These are phyloP conservation scores for Asterochloris sp. DNA, from an alignment of 139 green algal species.

Conservation along the genomic window DNA sequence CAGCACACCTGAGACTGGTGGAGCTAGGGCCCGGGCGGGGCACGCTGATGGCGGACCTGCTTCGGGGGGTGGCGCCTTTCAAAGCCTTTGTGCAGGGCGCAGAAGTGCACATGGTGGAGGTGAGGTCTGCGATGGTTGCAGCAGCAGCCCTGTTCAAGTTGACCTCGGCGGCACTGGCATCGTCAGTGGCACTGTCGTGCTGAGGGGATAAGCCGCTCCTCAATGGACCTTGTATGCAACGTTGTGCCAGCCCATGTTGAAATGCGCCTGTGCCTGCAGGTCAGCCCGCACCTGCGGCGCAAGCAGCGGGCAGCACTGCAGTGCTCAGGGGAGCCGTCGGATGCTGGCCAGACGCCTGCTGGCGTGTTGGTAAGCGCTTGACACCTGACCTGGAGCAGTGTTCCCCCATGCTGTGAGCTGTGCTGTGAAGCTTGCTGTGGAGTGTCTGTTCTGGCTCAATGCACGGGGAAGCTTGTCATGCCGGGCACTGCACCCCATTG, in stretches of 20 bases:
- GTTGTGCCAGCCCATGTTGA: neutral
- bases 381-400: too few species aligned
- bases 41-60: conserved; percentile 95
- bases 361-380: too few species aligned
- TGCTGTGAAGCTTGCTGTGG: too few species aligned
- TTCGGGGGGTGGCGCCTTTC: conserved; percentile 63
- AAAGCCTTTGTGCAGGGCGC: conserved; percentile 36
- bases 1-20: conserved; percentile 72
- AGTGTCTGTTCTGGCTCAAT: too few species aligned
- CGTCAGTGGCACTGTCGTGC: neutral
- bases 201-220: neutral
- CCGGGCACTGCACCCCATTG: too few species aligned
- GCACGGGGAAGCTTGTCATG: too few species aligned
- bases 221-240: too few species aligned
- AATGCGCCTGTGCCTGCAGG: neutral
- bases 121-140: conserved; percentile 21
- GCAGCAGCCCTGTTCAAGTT: neutral
- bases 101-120: conserved; percentile 83
- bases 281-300: too few species aligned
- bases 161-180: neutral
- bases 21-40: conserved; percentile 93
- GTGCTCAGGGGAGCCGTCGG: neutral
- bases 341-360: too few species aligned
- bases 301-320: conserved; percentile 6
- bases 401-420: too few species aligned